A percentile compares a stretch with the other conserved stretches of the same genome.
Conservation (phyloP, 106 monocot genomes). For the Platanthera guangdongensis region DNA sequence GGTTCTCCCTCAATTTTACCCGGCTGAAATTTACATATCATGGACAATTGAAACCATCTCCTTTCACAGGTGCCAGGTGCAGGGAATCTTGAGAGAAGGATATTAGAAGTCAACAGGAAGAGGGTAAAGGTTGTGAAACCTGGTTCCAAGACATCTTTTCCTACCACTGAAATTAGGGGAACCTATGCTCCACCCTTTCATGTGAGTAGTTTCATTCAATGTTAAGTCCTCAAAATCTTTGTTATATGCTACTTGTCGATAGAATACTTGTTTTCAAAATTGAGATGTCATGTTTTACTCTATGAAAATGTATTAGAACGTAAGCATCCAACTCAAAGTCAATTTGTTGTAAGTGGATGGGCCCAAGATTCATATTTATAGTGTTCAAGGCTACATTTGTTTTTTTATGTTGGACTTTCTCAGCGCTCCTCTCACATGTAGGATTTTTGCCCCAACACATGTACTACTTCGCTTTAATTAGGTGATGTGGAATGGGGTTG, state of each 20-base stretch:
- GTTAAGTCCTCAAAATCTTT: background rate
- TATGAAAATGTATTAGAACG: too few relatives aligned
- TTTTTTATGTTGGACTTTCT: too few relatives aligned
- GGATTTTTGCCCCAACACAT: too few relatives aligned
- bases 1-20: background rate
- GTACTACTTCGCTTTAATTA: too few relatives aligned
- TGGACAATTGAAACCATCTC: background rate
- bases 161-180: conserved; percentile 75
- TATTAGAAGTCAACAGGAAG: conserved; percentile 88
- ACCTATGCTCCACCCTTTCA: conserved; percentile 92
- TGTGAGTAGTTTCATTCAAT: conserved; percentile 33
- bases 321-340: too few relatives aligned
- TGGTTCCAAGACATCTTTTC: conserved; percentile 89
- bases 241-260: background rate
- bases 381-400: too few relatives aligned
- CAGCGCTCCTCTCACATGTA: too few relatives aligned
- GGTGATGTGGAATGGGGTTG: too few relatives aligned
- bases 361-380: too few relatives aligned
- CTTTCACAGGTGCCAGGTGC: conserved; percentile 56
- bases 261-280: too few relatives aligned
- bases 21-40: background rate
- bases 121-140: conserved; percentile 94
- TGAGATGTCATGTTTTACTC: too few relatives aligned
- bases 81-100: conserved; percentile 73
- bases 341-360: too few relatives aligned